These are phyloP conservation scores for Mallotus nudiflorus DNA, from an alignment of 345 rosid species.

Conservation along the genomic window DNA sequence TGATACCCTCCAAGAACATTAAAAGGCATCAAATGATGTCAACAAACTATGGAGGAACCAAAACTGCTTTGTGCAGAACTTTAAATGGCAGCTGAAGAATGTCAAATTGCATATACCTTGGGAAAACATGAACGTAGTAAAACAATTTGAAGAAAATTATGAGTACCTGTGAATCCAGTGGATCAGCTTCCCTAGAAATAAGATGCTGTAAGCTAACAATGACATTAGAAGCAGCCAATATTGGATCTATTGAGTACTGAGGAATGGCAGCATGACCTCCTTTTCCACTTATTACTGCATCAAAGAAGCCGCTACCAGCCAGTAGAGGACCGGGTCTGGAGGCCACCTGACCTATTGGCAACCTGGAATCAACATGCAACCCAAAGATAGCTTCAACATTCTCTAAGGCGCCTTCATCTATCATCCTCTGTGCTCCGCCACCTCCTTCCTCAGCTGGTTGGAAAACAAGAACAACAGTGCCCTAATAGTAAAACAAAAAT, in stretches of 20 bases:
- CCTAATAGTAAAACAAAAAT: constrained; percentile 41
- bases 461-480: constrained; percentile 76
- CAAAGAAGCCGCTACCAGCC: constrained; percentile 76
- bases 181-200: constrained; percentile 88
- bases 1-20: background rate
- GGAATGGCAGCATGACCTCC: constrained; percentile 96
- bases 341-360: constrained; percentile 55
- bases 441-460: constrained; percentile 99
- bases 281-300: constrained; percentile 76
- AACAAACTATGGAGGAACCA: background rate
- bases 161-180: constrained; percentile 80
- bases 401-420: constrained; percentile 70
- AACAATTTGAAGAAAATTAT: background rate
- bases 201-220: constrained; percentile 83
- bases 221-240: constrained; percentile 76
- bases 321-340: constrained; percentile 62
- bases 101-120: background rate
- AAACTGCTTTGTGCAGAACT: background rate
- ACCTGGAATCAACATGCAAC: constrained; percentile 47
- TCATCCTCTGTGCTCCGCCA: constrained; percentile 71
- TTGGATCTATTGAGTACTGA: constrained; percentile 77
- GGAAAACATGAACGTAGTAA: background rate
- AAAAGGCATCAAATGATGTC: background rate
- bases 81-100: background rate
- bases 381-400: constrained; percentile 79